phyloP scores from a whole-genome alignment of 2,329 filamentous ascomycete species.

The Esteya vermicola region DNA sequence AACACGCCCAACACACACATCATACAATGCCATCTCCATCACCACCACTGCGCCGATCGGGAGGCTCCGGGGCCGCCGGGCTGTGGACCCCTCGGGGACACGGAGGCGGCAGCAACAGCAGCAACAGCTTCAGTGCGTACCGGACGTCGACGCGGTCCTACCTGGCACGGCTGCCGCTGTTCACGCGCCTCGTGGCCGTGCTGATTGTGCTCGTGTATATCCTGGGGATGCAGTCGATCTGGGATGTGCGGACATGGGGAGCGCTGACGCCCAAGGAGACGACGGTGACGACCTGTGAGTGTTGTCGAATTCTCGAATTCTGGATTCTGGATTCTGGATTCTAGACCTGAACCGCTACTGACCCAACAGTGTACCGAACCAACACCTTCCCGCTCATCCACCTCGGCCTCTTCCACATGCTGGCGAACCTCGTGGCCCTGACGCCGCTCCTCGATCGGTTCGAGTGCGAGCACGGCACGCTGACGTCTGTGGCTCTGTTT shows the following conservation, averaged over 20 bases:
- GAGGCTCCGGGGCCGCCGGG: constrained; percentile 4
- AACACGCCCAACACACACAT: too few relatives aligned
- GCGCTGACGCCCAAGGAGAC: constrained; percentile 66
- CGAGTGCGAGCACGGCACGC: constrained; percentile 80
- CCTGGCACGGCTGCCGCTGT: constrained; percentile 70
- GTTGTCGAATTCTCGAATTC: not conserved
- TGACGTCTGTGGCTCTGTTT: constrained; percentile 77
- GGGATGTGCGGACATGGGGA: constrained; percentile 64
- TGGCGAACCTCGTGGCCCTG: constrained; percentile 67
- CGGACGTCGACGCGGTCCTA: constrained; percentile 64
- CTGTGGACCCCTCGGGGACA: constrained; percentile 6
- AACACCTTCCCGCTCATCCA: constrained; percentile 91
- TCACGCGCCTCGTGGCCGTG: constrained; percentile 58
- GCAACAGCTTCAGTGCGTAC: constrained; percentile 47
- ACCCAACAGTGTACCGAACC: constrained; percentile 62
- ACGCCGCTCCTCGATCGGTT: constrained; percentile 87
- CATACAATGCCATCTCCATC: constrained; percentile 6
- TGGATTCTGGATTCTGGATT: too few relatives aligned
- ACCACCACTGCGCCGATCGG: constrained; percentile 6
- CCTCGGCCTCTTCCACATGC: constrained; percentile 61
- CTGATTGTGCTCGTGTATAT: constrained; percentile 58
- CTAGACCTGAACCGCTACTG: too few relatives aligned
- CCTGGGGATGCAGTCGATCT: constrained; percentile 52
- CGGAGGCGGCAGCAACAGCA: not conserved
- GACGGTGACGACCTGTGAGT: constrained; percentile 54